Evolutionary conservation across 2,329 filamentous ascomycete species (phyloP), one percentile per base, ranked within the genome.

Genomic region (Pseudogymnoascus sp.): DNA sequence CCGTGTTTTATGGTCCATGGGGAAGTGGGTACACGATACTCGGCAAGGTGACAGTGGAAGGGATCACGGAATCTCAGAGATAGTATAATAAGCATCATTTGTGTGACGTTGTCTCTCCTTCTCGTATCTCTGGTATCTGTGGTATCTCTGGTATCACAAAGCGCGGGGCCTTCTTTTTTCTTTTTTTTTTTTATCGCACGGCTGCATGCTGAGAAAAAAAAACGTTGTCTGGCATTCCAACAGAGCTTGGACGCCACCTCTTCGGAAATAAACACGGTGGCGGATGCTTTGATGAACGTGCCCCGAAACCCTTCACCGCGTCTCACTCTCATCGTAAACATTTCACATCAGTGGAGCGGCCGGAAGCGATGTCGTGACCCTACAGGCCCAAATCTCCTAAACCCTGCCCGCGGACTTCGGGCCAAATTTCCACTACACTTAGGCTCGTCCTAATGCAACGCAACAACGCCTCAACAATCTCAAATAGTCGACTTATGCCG

Each of bases 371-470:
- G 28, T 56, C 50, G 28, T 56, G 50, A 56, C 50, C 50, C 50
- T 56, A 56, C 50, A 56, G 50, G 50, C 50, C 7, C 50, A 33
- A 33, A 33, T 56, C 50, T 56, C 28, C 28, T 56, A 56, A 28
- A 56, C 50, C 50, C 50, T 56, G 50, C 10, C 50, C 50, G 50
- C 50, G 50, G 50, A 56, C 50, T 16, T 28, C 50, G 50, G 50
- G 16, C n/a, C 14, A 56, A 18, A 56, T 56, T 56, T 56, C 50
- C 50, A 33, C 50, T 18, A 56, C 50, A 56, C 50, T 56, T 56
- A 33, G 50, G 50, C 50, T 56, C 50, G 18, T 56, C 50, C 50
- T 56, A 56, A 56, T 56, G 50, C 50, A 56, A 56, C 50, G 50
- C 50, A 56, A 56, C 50, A 21, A 56, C 50, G 50, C 50, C 50